phyloP scores from a whole-genome alignment of 768 basidiomycete genomes.

The Pleurotus salmoneostramineus region DNA sequence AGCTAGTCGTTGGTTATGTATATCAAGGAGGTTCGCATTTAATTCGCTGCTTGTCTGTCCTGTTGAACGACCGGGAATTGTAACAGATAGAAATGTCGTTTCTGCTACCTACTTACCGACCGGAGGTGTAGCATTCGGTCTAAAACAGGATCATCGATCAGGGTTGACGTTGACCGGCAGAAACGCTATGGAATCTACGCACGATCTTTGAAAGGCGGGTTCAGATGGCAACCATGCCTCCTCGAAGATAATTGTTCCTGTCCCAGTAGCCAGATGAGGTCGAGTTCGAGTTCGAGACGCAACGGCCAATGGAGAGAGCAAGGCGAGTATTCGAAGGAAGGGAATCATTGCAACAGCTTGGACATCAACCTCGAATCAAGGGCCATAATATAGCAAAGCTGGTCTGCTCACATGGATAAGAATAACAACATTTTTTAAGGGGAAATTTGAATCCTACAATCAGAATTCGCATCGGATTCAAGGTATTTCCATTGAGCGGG shows the following conservation, averaged over 20 bases:
- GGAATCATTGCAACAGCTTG: too few species aligned
- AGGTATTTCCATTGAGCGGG: too few species aligned
- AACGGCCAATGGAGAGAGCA: too few species aligned
- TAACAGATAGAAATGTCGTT: too few species aligned
- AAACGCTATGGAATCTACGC: constrained; percentile 8
- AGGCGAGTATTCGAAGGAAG: too few species aligned
- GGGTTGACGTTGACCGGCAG: too few species aligned
- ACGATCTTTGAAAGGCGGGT: constrained; percentile 23
- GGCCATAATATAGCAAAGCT: too few species aligned
- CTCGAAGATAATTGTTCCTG: constrained; percentile 33
- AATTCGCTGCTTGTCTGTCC: constrained; percentile 27
- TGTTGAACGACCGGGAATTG: constrained; percentile 7
- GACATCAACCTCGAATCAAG: too few species aligned
- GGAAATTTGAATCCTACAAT: too few species aligned
- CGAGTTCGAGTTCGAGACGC: background rate
- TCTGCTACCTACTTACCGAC: constrained; percentile 22
- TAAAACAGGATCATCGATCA: background rate
- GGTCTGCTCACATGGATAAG: too few species aligned
- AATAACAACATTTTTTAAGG: too few species aligned
- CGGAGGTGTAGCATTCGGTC: constrained; percentile 17
- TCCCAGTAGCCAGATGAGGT: constrained; percentile 22
- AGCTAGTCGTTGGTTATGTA: constrained; percentile 31
- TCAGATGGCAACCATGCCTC: constrained; percentile 36
- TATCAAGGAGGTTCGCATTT: constrained; percentile 30
- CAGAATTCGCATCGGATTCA: too few species aligned